Evolutionary conservation across 352 stramenopile species (phyloP).

Genomic region (Globisporangium irregulare): DNA sequence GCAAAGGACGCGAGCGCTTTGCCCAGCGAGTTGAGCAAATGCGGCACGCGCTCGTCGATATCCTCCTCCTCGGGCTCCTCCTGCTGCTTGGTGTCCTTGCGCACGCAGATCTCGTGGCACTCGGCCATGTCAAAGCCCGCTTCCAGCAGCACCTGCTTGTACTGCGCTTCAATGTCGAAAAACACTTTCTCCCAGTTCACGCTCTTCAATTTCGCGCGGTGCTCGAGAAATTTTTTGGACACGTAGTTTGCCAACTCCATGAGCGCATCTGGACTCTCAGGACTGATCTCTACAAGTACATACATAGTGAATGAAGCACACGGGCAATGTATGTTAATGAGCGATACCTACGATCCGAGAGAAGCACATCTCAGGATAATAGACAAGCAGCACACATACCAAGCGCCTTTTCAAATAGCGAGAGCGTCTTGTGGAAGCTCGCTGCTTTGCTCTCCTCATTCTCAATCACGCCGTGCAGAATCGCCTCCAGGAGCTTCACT

Average conservation of each 20-base stretch:
- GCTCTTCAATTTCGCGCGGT: not conserved
- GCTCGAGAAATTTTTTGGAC: conserved; percentile 35
- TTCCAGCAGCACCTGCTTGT: conserved; percentile 31
- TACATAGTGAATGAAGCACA: not conserved
- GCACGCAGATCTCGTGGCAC: conserved; percentile 63
- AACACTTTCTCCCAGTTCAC: conserved; percentile 44
- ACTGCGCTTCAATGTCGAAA: conserved; percentile 40
- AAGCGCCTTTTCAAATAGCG: conserved; percentile 55
- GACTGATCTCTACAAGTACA: conserved; percentile 36
- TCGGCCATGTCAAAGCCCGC: conserved; percentile 52
- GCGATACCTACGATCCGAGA: not conserved
- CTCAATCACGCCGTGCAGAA: conserved; percentile 50
- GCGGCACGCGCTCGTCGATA: conserved; percentile 57
- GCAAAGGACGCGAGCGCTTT: conserved; percentile 47
- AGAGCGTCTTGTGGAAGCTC: conserved; percentile 45
- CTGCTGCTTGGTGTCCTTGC: conserved; percentile 56
- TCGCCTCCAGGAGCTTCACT: conserved; percentile 62
- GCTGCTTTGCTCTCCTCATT: conserved; percentile 19
- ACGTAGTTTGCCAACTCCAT: conserved; percentile 79
- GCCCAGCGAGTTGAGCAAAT: conserved; percentile 63
- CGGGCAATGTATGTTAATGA: not conserved
- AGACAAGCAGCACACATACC: conserved; percentile 18
- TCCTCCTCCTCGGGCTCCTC: conserved; percentile 61
- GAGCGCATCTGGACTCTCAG: conserved; percentile 56
- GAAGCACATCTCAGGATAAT: not conserved